Evolutionary conservation across 208 protist species (phyloP), one percentile per base, ranked within the genome.

Genomic region (Trypanosoma avium): DNA sequence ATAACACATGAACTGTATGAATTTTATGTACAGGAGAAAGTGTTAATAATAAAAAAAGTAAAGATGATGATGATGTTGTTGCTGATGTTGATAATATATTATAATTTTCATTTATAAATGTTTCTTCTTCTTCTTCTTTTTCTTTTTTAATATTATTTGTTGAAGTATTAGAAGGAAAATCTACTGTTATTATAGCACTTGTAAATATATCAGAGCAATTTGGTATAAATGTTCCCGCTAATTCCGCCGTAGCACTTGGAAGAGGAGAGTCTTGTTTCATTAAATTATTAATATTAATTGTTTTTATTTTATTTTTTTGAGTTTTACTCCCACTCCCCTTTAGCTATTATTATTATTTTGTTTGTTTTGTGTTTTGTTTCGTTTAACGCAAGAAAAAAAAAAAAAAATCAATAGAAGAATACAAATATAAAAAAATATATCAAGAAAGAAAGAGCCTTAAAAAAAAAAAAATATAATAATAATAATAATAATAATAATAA

Each of bases 161-260:
- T 10, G 33, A 26, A 2, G 26, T 36, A 24, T 27, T 27, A 19
- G 21, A 21, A 7, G 45, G 21, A 45, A 70, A 70, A 12, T 70
- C 64, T 19, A 70, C 55, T 22, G 46, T 47, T 6, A 70, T 43
- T 19, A 55, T 63, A 8, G 55, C 53, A 15, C 53, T 70, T 26
- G 36, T 62, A 13, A 70, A 63, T 17, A 70, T 56, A 35, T 63
- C 35, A 12, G 22, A 22, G n/a, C 46, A 19, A 24, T 22, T 19
- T 15, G 54, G 19, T 0, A 70, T 5, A 40, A 58, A 70, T 30
- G 32, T 27, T 15, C 43, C 54, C 6, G 13, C 55, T 33, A 70
- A 46, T 36, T 61, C 64, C 9, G 64, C 54, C 13, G 53, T 40
- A 33, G 21, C 50, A 12, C 22, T 17, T 13, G 38, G 54, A 10